Percentiles rank a stretch among this genome's conserved stretches.
phyloP scores from a whole-genome alignment of 2,329 filamentous ascomycete genomes.

The Colletotrichum falcatum region DNA sequence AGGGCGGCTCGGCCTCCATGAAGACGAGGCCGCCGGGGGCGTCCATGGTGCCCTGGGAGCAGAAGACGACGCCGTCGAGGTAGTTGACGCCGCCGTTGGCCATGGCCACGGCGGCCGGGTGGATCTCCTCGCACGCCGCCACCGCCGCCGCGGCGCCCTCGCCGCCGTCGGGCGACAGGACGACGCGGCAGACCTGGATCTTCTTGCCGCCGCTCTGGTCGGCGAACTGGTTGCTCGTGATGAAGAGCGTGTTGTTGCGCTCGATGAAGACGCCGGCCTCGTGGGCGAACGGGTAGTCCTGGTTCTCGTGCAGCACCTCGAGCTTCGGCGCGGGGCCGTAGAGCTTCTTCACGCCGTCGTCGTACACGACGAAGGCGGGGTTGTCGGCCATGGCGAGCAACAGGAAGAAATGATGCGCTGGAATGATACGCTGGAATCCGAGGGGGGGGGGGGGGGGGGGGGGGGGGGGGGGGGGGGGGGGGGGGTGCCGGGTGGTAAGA shows the following conservation, averaged over 20 bases:
- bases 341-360: constrained; percentile 42
- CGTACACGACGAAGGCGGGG: constrained; percentile 29
- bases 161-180: constrained; percentile 35
- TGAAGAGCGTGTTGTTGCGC: constrained; percentile 46
- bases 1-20: constrained; percentile 49
- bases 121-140: constrained; percentile 50
- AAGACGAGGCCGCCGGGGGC: constrained; percentile 48
- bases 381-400: constrained; percentile 17
- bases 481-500: not conserved
- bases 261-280: constrained; percentile 56
- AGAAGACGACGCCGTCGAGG: constrained; percentile 54
- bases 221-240: constrained; percentile 51
- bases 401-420: not conserved
- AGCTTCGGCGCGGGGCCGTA: constrained; percentile 52
- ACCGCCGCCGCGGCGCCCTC: constrained; percentile 1
- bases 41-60: constrained; percentile 52
- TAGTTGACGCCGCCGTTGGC: constrained; percentile 64
- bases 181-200: constrained; percentile 48
- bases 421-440: too few relatives aligned
- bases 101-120: constrained; percentile 53
- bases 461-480: too few relatives aligned
- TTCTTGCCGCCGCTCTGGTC: constrained; percentile 43
- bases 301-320: constrained; percentile 53
- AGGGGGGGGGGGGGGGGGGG: too few relatives aligned
- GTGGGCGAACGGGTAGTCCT: constrained; percentile 60